Percentiles rank a stretch among this genome's conserved stretches.
phyloP scores from a whole-genome alignment of 202 grass and related monocot species.

The Eragrostis tef region DNA sequence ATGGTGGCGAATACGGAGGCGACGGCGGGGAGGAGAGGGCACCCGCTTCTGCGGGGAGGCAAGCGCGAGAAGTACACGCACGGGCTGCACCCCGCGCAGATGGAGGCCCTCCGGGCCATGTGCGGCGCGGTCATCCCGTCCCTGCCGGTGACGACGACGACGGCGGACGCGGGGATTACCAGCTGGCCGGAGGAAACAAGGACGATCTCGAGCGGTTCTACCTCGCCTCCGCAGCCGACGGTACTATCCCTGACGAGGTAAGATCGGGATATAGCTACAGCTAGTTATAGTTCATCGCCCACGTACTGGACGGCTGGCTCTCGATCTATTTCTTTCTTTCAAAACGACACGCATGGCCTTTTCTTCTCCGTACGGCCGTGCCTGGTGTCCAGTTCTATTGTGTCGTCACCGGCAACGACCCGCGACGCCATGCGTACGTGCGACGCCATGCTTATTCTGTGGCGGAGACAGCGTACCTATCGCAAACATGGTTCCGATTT shows the following conservation, averaged over 20 bases:
- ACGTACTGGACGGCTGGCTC: no score
- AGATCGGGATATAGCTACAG: not conserved
- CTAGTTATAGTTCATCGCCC: no score
- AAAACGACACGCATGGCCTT: no score
- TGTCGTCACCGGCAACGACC: no score
- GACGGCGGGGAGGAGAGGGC: conserved; percentile 33
- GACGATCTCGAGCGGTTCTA: conserved; percentile 73
- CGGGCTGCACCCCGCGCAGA: conserved; percentile 62
- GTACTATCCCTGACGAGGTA: conserved; percentile 72
- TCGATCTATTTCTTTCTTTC: no score
- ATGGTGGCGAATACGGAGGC: conserved; percentile 5
- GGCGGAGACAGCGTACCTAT: no score
- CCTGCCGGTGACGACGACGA: conserved; percentile 45
- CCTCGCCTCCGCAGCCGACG: conserved; percentile 61
- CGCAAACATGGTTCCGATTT: no score
- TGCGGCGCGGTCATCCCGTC: conserved; percentile 73
- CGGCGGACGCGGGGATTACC: conserved; percentile 34
- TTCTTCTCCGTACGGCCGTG: no score
- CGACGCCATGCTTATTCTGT: no score
- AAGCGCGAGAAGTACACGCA: conserved; percentile 61
- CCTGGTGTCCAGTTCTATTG: no score
- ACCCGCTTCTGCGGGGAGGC: conserved; percentile 61
- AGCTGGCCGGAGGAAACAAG: no score
- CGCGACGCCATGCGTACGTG: no score
- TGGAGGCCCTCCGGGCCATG: conserved; percentile 75